Base-by-base conservation (phyloP, 192 early-diverging fungal genomes). In the Radiomyces spectabilis region DNA sequence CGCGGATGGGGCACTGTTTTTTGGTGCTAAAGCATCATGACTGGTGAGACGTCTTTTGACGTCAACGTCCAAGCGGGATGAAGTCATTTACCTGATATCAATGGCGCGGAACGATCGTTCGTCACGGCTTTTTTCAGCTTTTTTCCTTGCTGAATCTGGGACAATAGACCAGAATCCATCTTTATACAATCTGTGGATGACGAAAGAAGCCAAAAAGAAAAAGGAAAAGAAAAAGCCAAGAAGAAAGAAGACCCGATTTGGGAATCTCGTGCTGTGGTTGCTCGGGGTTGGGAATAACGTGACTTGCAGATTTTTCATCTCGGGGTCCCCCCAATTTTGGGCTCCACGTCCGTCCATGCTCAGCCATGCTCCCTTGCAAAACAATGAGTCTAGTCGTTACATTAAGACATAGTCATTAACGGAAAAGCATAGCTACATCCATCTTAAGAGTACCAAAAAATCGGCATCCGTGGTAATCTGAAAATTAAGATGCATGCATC, bases 101-200 rank as follows among this genome's bases (percentile, higher is more conserved):
- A 7, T 15, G 85, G 81, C 3, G 66, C 73, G 6, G 88, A 86
- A 25, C 83, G 76, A 61, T 91, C 88, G 43, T 84, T 86, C 4
- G 88, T 91, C 31, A 70, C 59, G 15, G 83, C 43, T 62, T 88
- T 87, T 38, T 84, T 84, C 22, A 91, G 77, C 41, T 34, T 53
- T 40, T 63, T 75, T 30, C 88, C 88, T 44, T 78, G 54, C 56
- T 91, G 88, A 61, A 91, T 91, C 59, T 88, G 81, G 30, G 61
- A 33, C 55, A 88, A 69, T 42, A 91, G 72, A 15, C 80, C 84
- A 57, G 53, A 65, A 22, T 66, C 58, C 65, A 66, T 66, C 24
- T 2, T 35, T 27, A 18, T 12, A n/a, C n/a, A n/a, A n/a, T n/a
- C 16, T 26, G 22, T 19, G 29, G 38, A 41, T 12, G 33, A 39